phyloP scores from a whole-genome alignment of 805 yeast genomes.

The Diddensiella santjacobensis region DNA sequence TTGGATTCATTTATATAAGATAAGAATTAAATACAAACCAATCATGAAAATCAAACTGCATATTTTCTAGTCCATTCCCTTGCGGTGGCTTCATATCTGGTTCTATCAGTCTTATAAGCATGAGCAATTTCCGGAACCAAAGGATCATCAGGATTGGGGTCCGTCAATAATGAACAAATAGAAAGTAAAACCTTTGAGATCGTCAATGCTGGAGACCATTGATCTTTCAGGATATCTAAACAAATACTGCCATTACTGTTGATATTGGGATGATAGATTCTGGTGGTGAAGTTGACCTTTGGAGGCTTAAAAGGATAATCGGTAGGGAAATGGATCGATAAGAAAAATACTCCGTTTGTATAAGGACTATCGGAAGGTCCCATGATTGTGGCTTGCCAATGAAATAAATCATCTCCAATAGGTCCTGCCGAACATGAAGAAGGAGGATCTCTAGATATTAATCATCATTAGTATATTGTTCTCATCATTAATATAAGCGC shows the following conservation, averaged over 20 bases:
- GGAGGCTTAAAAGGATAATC: constrained; percentile 99
- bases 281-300: constrained; percentile 85
- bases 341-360: constrained; percentile 91
- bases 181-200: constrained; percentile 92
- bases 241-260: constrained; percentile 95
- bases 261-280: constrained; percentile 96
- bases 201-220: constrained; percentile 98
- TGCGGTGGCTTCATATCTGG: constrained; percentile 94
- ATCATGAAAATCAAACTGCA: constrained; percentile 65
- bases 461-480: too few species aligned
- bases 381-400: constrained; percentile 99
- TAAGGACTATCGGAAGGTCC: constrained; percentile 94
- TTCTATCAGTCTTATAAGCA: constrained; percentile 88
- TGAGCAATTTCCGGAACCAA: constrained; percentile 98
- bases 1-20: too few species aligned
- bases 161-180: constrained; percentile 91
- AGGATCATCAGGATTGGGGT: constrained; percentile 99
- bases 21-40: too few species aligned
- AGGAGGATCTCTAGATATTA: constrained; percentile 96
- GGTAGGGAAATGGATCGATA: constrained; percentile 96
- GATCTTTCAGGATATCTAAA: constrained; percentile 93
- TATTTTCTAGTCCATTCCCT: constrained; percentile 98
- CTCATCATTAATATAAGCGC: too few species aligned
- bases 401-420: constrained; percentile 94
- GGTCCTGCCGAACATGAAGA: constrained; percentile 99